Evolutionary conservation across 148 eudicot species (phyloP).

Genomic region (Camellia granthamiana): DNA sequence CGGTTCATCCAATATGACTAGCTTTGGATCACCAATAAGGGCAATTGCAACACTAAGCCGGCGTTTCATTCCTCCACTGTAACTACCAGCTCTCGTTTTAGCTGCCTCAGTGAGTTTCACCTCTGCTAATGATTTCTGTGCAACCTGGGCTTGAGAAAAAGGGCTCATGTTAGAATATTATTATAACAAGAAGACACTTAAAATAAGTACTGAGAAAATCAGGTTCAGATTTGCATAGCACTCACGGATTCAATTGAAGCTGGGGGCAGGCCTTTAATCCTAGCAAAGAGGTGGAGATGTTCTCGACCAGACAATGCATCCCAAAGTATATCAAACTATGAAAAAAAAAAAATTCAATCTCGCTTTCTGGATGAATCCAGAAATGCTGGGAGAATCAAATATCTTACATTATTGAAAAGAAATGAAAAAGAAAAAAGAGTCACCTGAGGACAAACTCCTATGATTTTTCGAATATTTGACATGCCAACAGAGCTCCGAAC

Average conservation of each 20-base stretch:
- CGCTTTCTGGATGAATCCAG: not conserved
- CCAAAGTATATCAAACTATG: conserved; percentile 92
- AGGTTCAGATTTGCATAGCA: conserved; percentile 4
- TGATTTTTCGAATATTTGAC: conserved; percentile 74
- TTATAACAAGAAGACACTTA: not conserved
- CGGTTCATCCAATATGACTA: conserved; percentile 90
- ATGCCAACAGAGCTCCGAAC: conserved; percentile 69
- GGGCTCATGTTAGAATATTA: not conserved
- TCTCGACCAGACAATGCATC: conserved; percentile 75
- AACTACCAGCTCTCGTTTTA: conserved; percentile 65
- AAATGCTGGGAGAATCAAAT: not conserved
- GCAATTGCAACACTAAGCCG: conserved; percentile 96
- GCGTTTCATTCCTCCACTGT: conserved; percentile 96
- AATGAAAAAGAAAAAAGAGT: not conserved
- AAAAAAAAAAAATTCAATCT: conserved; percentile 13
- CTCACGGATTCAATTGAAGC: conserved; percentile 57
- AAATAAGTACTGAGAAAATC: conserved; percentile 3
- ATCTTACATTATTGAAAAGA: not conserved
- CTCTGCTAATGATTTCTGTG: conserved; percentile 60
- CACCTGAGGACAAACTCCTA: conserved; percentile 97
- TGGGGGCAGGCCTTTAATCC: conserved; percentile 74
- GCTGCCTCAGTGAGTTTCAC: conserved; percentile 64
- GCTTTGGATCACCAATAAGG: conserved; percentile 82
- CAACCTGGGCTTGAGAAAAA: conserved; percentile 38
- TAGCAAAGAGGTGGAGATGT: conserved; percentile 79